Base-by-base conservation (phyloP, 176 grass and related monocot species). In the Zea mays region DNA sequence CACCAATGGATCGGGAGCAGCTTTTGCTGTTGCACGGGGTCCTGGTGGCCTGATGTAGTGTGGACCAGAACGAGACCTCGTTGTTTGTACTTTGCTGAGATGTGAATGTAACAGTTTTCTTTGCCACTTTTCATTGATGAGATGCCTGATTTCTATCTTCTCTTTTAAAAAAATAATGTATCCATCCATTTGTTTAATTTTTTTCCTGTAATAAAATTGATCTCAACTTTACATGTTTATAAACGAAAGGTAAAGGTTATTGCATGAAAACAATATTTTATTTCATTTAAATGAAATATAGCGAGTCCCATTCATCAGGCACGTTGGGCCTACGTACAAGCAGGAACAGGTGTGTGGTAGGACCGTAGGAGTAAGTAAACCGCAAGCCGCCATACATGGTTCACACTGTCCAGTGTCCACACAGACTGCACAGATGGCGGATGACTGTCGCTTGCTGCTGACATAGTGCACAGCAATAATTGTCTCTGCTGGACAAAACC, bases 41-140 rank as follows among this genome's bases (percentile, higher is more conserved):
- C 50, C 50, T 13, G 46, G 57, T 19, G 27, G 8, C 1, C 4
- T 39, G 62, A 14, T 41, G 63, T 42, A 43, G 65, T 10, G 16
- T 11, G 40, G 65, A 8, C 64, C 64, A 42, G 64, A 63, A 57
- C 51, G 4, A 9, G 8, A 11, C 21, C 5, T 75, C 40, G 36
- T 37, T 36, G 65, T 66, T 35, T 50, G 79, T 62, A 35, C 10
- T 13, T 58, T 58, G 55, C 55, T 50, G 70, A 60, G 10, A 77
- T 63, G 51, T 69, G 59, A n/a, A 48, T 27, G 68, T 79, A 56
- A 67, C 79, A 72, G 20, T 65, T 88, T 69, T 55, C 34, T 34
- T 51, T 37, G 4, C 40, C 27, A 27, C 27, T 27, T 27, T 27
- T 27, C 27, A 27, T 27, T 27, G 27, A 27, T 27, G 27, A 27